phyloP scores from a whole-genome alignment of 495 filamentous ascomycete species.

The Xeromyces bisporus region DNA sequence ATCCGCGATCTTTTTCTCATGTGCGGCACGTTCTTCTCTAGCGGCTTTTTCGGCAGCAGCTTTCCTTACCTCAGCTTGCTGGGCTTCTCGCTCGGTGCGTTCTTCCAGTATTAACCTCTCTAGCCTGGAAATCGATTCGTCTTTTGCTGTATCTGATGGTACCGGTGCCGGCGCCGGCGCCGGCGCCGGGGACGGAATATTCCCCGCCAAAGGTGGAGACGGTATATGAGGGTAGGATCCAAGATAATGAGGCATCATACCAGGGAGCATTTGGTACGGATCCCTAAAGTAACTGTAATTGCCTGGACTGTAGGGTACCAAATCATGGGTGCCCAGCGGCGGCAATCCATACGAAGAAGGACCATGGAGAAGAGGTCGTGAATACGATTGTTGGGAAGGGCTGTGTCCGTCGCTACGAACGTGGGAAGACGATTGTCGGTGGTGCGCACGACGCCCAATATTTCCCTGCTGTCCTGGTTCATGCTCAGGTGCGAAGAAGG shows the following conservation, averaged over 20 bases:
- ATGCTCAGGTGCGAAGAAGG: conserved; percentile 21
- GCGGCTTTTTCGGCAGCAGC: conserved; percentile 36
- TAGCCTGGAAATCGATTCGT: conserved; percentile 34
- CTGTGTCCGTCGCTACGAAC: conserved; percentile 16
- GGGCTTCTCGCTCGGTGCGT: conserved; percentile 25
- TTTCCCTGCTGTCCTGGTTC: conserved; percentile 16
- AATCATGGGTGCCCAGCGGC: conserved; percentile 24
- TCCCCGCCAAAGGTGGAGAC: conserved; percentile 12
- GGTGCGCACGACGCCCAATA: conserved; percentile 11
- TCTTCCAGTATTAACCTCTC: conserved; percentile 36
- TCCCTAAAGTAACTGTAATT: conserved; percentile 28
- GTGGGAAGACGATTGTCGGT: conserved; percentile 10
- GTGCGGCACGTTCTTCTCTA: conserved; percentile 30
- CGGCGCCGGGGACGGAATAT: conserved; percentile 5
- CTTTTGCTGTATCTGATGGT: conserved; percentile 22
- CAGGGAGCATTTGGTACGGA: conserved; percentile 23
- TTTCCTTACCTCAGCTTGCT: conserved; percentile 19
- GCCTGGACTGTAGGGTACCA: conserved; percentile 30
- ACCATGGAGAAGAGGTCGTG: conserved; percentile 16
- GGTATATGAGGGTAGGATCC: conserved; percentile 19
- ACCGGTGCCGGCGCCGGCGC: conserved; percentile 12
- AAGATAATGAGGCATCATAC: conserved; percentile 26
- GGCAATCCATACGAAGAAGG: conserved; percentile 20
- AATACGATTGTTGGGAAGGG: conserved; percentile 14
- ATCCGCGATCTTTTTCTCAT: conserved; percentile 24